phyloP scores from a whole-genome alignment of 176 grass and related monocot genomes.

The Calamus simplicifolius region DNA sequence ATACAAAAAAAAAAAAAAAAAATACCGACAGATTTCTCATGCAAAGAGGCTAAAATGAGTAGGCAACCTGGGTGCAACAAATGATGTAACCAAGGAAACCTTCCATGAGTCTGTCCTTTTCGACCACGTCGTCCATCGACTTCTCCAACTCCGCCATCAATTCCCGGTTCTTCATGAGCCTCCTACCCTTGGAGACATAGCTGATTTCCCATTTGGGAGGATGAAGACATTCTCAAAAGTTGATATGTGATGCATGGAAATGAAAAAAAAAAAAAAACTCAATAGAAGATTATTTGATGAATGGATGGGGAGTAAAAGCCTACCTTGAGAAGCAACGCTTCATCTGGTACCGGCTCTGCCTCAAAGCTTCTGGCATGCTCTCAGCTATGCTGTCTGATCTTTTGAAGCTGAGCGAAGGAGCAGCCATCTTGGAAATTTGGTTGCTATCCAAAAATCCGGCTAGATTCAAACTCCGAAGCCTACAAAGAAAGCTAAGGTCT shows the following conservation, averaged over 20 bases:
- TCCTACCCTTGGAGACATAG: slow-evolving; percentile 77
- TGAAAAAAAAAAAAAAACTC: no score
- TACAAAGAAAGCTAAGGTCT: no score
- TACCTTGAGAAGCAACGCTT: slow-evolving; percentile 67
- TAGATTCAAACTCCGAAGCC: no score
- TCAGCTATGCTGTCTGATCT: slow-evolving; percentile 78
- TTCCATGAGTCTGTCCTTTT: slow-evolving; percentile 77
- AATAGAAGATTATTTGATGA: no score
- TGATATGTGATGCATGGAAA: no score
- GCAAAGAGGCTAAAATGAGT: no score
- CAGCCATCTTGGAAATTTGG: not conserved
- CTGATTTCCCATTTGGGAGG: slow-evolving; percentile 16
- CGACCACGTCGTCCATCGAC: slow-evolving; percentile 81
- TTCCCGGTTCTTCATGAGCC: slow-evolving; percentile 82
- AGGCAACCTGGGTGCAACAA: slow-evolving; percentile 67
- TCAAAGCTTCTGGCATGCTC: slow-evolving; percentile 72
- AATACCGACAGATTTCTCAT: not conserved
- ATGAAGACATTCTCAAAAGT: no score
- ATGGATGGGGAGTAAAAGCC: not conserved
- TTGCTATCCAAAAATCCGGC: no score
- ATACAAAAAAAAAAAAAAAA: not conserved
- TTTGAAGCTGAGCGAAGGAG: slow-evolving; percentile 25
- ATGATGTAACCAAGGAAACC: slow-evolving; percentile 84
- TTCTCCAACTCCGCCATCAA: slow-evolving; percentile 80
- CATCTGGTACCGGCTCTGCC: slow-evolving; percentile 93